A percentile compares a stretch with the other conserved stretches of the same genome.
Conservation (phyloP, 192 early-diverging fungal genomes). For the Gryganskiella cystojenkinii region DNA sequence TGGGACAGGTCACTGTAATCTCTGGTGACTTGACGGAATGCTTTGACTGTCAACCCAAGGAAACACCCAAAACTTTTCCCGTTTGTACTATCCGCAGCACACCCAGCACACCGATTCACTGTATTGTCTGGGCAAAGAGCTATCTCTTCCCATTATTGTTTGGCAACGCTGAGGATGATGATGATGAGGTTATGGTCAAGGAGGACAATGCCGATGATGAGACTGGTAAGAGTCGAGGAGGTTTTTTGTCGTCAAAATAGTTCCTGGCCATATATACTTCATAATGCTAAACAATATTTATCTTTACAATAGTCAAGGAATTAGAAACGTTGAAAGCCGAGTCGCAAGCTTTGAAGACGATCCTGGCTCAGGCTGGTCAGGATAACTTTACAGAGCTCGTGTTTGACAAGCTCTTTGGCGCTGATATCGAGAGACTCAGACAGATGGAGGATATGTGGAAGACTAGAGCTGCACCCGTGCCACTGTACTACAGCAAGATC, state of each 20-base stretch:
- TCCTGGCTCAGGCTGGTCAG: conserved; percentile 71
- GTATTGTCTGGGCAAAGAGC: conserved; percentile 99
- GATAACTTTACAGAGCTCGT: conserved; percentile 69
- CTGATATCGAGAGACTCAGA: conserved; percentile 84
- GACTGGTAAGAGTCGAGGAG: conserved; percentile 19
- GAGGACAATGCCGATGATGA: conserved; percentile 66
- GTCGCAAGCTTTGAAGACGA: conserved; percentile 71
- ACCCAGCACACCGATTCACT: conserved; percentile 94
- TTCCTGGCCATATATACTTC: neutral
- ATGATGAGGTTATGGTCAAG: conserved; percentile 52
- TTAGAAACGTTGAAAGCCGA: conserved; percentile 79
- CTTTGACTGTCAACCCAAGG: conserved; percentile 93
- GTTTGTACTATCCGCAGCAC: conserved; percentile 98
- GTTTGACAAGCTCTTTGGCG: conserved; percentile 84
- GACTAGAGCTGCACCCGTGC: conserved; percentile 72
- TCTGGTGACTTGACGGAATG: conserved; percentile 84
- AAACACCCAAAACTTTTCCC: conserved; percentile 88
- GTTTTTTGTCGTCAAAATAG: neutral
- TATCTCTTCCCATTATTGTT: conserved; percentile 90
- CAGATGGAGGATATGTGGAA: conserved; percentile 94
- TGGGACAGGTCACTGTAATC: conserved; percentile 92
- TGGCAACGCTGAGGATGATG: conserved; percentile 74
- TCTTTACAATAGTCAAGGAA: conserved; percentile 71
- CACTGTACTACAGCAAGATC: conserved; percentile 68
- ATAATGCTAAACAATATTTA: neutral